Evolutionary conservation across 768 basidiomycete species (phyloP).

Genomic region (Kwoniella sp.): DNA sequence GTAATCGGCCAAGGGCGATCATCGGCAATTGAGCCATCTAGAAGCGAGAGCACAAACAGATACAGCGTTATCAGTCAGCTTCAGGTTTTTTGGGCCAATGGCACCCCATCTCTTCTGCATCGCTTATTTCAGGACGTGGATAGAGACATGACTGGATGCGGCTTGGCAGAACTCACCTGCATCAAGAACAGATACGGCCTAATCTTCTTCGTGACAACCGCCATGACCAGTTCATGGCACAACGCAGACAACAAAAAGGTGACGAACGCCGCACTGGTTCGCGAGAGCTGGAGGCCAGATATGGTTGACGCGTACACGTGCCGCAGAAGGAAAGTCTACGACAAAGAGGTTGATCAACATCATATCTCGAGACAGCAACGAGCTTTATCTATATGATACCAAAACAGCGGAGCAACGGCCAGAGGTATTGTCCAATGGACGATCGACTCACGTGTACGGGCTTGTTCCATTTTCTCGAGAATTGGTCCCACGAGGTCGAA

Average conservation of each 20-base stretch:
- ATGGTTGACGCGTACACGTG: constrained; percentile 95
- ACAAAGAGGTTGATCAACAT: background rate
- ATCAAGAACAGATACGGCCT: constrained; percentile 83
- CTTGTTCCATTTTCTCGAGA: constrained; percentile 97
- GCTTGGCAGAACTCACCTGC: constrained; percentile 63
- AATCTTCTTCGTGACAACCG: constrained; percentile 88
- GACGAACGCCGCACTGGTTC: constrained; percentile 79
- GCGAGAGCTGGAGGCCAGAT: constrained; percentile 72
- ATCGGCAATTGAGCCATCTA: constrained; percentile 89
- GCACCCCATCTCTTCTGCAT: background rate
- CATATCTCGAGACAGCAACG: background rate
- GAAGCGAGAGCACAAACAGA: background rate
- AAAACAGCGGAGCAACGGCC: too few relatives aligned
- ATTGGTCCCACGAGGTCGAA: constrained; percentile 94
- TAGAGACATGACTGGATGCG: too few relatives aligned
- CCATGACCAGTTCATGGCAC: constrained; percentile 95
- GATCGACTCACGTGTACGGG: constrained; percentile 76
- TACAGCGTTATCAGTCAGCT: background rate
- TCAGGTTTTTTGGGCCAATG: background rate
- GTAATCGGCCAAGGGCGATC: constrained; percentile 76
- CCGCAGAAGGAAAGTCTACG: constrained; percentile 67
- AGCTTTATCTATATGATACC: background rate
- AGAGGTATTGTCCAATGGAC: too few relatives aligned
- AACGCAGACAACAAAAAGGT: constrained; percentile 90
- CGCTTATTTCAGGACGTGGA: too few relatives aligned